Base-by-base conservation (phyloP, 2,329 filamentous ascomycete species). In the Cladorrhinum sp. region DNA sequence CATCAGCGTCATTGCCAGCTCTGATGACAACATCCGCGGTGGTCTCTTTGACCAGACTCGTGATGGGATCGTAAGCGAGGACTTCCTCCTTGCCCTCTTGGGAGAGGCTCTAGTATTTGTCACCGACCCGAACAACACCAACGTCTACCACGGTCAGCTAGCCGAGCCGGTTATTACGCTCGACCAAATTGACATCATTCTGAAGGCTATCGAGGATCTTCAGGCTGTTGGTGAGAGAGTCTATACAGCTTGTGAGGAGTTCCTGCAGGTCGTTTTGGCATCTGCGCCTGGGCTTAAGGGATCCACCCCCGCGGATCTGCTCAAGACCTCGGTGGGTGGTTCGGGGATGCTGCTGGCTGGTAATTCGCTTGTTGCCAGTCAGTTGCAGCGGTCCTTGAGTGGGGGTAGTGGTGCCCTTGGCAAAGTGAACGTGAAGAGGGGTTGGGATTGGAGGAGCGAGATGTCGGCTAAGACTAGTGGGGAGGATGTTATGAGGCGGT, bases 11-110 rank as follows among this genome's bases (percentile, higher is more conserved):
- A 90, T 97, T 67, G 85, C 88, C 57, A 95, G 90, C 71, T 89
- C 93, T 1, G 89, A 91, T 60, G 92, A 96, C 73, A 93, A 91
- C 71, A 96, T 98, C 68, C 90, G 91, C 60, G 93, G 93, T 58
- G 93, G 93, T 1, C 79, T 97, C 1, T 96, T 92, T 72, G 93
- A 98, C 70, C 86, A 87, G 23, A 83, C 85, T 18, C 85, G 90
- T 12, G 90, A 93, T 69, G 87, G 91, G 0, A 91, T 96, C 6
- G 89, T 97, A 18, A 91, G 91, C 67, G 90, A 96, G 64, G 93
- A 98, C 68, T 93, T 93, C 56, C 76, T 98, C 22, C 80, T 97
- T 8, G 86, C 89, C 2, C 79, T 98, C 13, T 81, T 98, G 1
- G 93, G 92, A 55, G 93, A 98, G 76, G 86, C 88, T 0, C 84